These are phyloP conservation scores for Rheum nobile DNA, from an alignment of 148 eudicot genomes.

Conservation along the genomic window DNA sequence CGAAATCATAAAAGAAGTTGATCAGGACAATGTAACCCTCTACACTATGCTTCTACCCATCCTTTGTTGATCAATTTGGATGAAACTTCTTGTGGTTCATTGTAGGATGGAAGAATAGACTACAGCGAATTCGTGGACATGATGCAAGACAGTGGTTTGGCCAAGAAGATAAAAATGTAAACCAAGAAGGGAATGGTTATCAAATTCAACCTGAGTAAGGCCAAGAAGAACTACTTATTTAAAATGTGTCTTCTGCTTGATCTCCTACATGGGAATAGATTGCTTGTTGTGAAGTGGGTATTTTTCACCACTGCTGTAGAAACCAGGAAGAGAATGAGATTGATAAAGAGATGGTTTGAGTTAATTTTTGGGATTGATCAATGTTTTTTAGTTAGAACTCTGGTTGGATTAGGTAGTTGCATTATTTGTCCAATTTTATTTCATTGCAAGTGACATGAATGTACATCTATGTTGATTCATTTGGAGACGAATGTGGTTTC, in stretches of 20 bases:
- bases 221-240: not conserved
- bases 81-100: not conserved
- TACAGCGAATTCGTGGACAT: slow-evolving; percentile 48
- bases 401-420: not conserved
- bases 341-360: not conserved
- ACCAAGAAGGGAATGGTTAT: not conserved
- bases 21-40: slow-evolving; percentile 41
- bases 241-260: not conserved
- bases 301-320: not conserved
- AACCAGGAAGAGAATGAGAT: not conserved
- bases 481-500: not conserved
- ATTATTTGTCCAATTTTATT: not conserved
- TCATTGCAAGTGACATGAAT: not conserved
- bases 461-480: not conserved
- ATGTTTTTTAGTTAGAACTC: not conserved
- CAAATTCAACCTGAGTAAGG: not conserved
- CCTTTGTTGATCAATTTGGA: not conserved
- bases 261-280: not conserved
- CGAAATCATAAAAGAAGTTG: slow-evolving; percentile 51
- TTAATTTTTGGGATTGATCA: not conserved
- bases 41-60: not conserved
- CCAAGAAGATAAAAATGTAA: not conserved
- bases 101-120: slow-evolving; percentile 57
- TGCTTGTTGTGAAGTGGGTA: not conserved
- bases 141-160: slow-evolving; percentile 9